Conservation (phyloP, 345 rosid species). For the Laguncularia racemosa region DNA sequence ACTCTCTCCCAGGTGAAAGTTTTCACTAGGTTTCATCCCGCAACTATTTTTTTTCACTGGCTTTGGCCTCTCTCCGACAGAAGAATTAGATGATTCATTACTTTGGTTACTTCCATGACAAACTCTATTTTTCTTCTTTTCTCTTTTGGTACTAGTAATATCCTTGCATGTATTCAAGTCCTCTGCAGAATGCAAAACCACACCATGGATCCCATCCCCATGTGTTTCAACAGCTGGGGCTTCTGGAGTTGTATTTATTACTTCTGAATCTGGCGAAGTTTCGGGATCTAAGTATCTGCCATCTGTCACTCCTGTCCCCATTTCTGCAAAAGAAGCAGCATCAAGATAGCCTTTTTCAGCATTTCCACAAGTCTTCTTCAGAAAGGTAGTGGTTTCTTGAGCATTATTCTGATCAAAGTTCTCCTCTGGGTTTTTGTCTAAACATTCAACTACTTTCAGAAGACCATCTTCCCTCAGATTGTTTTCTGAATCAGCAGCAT, state of each 20-base stretch:
- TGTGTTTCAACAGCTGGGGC: conserved; percentile 29
- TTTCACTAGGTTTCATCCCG: conserved; percentile 18
- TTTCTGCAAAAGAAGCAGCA: conserved; percentile 21
- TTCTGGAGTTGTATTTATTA: conserved; percentile 65
- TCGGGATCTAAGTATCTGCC: conserved; percentile 51
- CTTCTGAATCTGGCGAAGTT: conserved; percentile 99
- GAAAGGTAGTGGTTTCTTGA: conserved; percentile 19
- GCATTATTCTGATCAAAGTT: conserved; percentile 11
- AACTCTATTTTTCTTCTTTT: conserved; percentile 42
- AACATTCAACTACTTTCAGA: background rate
- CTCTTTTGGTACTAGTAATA: conserved; percentile 26
- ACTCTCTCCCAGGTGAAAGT: conserved; percentile 15
- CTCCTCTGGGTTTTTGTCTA: background rate
- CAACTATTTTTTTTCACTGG: conserved; percentile 31
- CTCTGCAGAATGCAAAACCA: conserved; percentile 31
- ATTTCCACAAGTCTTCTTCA: conserved; percentile 35
- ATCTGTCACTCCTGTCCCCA: conserved; percentile 32
- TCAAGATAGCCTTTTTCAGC: conserved; percentile 24
- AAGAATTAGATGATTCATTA: conserved; percentile 23
- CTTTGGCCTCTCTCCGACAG: conserved; percentile 19
- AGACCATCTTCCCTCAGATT: no score
- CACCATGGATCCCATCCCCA: conserved; percentile 28
- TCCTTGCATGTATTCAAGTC: conserved; percentile 15
- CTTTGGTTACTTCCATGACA: conserved; percentile 18
- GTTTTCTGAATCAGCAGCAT: conserved; percentile 5